Conservation (phyloP, 176 grass and related monocot species). For the Aegilops bicornis region DNA sequence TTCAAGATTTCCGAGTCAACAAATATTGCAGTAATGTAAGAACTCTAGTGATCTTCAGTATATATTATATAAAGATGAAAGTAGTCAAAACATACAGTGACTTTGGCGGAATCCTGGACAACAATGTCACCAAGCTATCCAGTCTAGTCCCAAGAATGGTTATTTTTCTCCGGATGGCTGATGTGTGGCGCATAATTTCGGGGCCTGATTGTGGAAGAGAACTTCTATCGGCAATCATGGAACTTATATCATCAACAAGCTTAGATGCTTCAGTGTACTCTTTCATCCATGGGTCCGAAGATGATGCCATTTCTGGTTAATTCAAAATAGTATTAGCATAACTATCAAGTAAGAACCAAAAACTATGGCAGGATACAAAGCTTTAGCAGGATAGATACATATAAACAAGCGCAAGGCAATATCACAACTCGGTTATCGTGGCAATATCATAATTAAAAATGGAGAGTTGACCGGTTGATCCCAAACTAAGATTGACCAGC, state of each 20-base stretch:
- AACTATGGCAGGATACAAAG: background rate
- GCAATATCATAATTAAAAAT: background rate
- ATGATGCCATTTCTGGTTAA: constrained; percentile 60
- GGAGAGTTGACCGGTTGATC: background rate
- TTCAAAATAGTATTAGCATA: constrained; percentile 41
- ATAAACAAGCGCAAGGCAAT: background rate
- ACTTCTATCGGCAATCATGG: constrained; percentile 75
- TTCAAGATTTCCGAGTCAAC: background rate
- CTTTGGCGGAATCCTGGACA: constrained; percentile 68
- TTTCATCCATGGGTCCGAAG: constrained; percentile 73
- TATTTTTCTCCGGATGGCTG: constrained; percentile 68
- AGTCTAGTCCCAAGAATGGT: constrained; percentile 84
- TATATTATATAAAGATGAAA: constrained; percentile 1
- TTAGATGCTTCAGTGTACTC: constrained; percentile 80
- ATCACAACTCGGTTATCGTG: background rate
- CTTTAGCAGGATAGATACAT: background rate
- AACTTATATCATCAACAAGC: constrained; percentile 78
- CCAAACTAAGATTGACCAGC: background rate
- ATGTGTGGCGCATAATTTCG: constrained; percentile 62
- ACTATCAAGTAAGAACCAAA: background rate
- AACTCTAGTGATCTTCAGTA: background rate
- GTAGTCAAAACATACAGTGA: constrained; percentile 64
- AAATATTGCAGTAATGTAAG: background rate
- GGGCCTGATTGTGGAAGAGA: constrained; percentile 84
- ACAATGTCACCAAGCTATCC: constrained; percentile 67